phyloP scores from a whole-genome alignment of 345 rosid genomes.

The Sonneratia alba region DNA sequence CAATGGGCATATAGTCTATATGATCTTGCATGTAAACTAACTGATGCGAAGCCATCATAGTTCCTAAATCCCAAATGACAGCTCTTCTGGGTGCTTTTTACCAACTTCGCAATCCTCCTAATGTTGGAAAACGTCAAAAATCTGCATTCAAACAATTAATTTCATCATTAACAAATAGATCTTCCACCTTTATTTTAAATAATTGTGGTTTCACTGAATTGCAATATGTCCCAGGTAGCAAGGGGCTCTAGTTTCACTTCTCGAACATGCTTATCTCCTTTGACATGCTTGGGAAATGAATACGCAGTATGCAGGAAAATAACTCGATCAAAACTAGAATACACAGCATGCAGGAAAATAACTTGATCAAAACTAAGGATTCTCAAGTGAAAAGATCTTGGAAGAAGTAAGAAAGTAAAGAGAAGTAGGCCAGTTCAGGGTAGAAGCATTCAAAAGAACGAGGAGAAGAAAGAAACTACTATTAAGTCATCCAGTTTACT shows the following conservation, averaged over 20 bases:
- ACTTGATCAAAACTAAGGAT: neutral
- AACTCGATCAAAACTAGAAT: neutral
- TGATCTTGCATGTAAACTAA: conserved; percentile 33
- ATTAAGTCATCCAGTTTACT: neutral
- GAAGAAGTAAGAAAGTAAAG: neutral
- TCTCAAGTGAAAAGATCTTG: neutral
- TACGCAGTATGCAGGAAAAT: neutral
- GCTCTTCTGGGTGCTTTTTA: conserved; percentile 20
- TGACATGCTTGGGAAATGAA: neutral
- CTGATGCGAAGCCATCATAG: conserved; percentile 26
- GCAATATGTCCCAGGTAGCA: neutral
- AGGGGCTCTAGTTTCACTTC: neutral
- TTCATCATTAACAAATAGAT: neutral
- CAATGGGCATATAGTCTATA: conserved; percentile 24
- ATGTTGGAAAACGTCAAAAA: conserved; percentile 35
- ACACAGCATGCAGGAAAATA: neutral
- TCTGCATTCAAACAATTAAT: conserved; percentile 33
- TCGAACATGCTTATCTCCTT: neutral
- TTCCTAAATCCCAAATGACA: conserved; percentile 20
- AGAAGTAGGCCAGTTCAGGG: too few species aligned
- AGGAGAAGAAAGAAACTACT: neutral
- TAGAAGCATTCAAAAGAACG: neutral
- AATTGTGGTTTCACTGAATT: neutral
- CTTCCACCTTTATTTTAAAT: neutral
- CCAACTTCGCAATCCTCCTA: conserved; percentile 24